Conservation (phyloP, 2,329 filamentous ascomycete genomes). For the Cercospora sp. region DNA sequence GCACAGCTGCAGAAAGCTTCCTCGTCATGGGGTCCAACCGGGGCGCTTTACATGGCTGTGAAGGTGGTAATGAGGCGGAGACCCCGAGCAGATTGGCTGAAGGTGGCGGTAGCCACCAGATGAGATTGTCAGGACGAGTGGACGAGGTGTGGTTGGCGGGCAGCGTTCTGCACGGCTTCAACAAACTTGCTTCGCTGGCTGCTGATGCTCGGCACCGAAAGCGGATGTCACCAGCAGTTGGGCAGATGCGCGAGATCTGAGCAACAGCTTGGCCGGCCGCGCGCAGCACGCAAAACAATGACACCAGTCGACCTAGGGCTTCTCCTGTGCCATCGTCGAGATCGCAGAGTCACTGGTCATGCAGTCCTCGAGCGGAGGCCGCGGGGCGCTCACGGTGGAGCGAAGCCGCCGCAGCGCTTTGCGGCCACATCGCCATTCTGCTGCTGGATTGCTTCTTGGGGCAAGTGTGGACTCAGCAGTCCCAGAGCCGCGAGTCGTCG, state of each 20-base stretch:
- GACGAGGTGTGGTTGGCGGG: slow-evolving; percentile 3
- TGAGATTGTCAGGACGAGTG: neutral
- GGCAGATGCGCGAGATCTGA: neutral
- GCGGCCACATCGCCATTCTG: neutral
- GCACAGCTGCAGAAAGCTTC: slow-evolving; percentile 2
- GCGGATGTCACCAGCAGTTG: neutral
- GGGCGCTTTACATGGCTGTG: neutral
- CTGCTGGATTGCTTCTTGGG: neutral
- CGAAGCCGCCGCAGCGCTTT: neutral
- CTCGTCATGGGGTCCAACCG: neutral
- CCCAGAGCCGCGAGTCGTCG: neutral
- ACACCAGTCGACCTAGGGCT: neutral
- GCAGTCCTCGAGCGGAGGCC: neutral
- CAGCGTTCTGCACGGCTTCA: neutral
- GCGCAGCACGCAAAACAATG: neutral
- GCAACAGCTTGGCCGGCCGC: neutral
- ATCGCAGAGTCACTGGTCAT: neutral
- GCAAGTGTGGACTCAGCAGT: neutral
- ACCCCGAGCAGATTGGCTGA: neutral
- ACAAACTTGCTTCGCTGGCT: slow-evolving; percentile 5
- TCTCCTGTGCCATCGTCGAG: neutral
- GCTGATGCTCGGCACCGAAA: neutral
- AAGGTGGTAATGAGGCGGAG: neutral
- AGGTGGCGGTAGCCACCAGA: slow-evolving; percentile 3
- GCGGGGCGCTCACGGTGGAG: neutral